Evolutionary conservation across 225 moss, liverwort and hornwort genomes (phyloP), one percentile per base, ranked within the genome.

Genomic region (Lunularia cruciata): DNA sequence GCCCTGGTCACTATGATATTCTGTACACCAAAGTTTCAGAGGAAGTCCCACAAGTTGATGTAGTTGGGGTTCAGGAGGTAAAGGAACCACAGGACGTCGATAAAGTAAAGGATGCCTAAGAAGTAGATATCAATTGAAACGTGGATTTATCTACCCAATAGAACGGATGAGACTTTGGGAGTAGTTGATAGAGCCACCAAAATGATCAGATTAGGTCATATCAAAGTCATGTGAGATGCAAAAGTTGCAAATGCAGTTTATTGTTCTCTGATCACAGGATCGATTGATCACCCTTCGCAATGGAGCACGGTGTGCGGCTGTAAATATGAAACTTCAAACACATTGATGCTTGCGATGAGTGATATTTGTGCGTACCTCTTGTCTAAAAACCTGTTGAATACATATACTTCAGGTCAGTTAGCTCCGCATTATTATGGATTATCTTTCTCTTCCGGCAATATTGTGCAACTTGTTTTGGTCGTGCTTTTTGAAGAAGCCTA

Each of bases 1-100:
- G 93, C 33, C 93, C 90, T 52, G 93, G 93, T 34, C 93, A 94
- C 72, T 94, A 90, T 53, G 93, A 90, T 63, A 88, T 90, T 61
- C 76, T 94, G 67, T 94, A 94, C 73, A 68, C 73, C 45, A 82
- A 79, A 43, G 53, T 62, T 31, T n/a, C n/a, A 8, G 20, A 67
- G 25, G 31, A 46, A 39, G 28, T 28, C 1, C 7, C 42, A 6
- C n/a, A 4, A 23, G 43, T 28, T 15, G 33, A 66, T 31, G 48
- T 34, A 48, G 30, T 10, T 47, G 65, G n/a, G 0, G 4, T n/a
- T 3, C 65, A n/a, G 20, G 30, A 19, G 65, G 0, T 60, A 2
- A 60, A n/a, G 2, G 65, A 20, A 33, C 12, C 16, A 46, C 12
- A 65, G 47, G 19, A 31, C 25, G 39, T 61, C 27, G 8, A 40